Percentiles rank a stretch among this genome's conserved stretches.
Evolutionary conservation across 306 rosid genomes (phyloP).

Genomic region (Lupinus albus): DNA sequence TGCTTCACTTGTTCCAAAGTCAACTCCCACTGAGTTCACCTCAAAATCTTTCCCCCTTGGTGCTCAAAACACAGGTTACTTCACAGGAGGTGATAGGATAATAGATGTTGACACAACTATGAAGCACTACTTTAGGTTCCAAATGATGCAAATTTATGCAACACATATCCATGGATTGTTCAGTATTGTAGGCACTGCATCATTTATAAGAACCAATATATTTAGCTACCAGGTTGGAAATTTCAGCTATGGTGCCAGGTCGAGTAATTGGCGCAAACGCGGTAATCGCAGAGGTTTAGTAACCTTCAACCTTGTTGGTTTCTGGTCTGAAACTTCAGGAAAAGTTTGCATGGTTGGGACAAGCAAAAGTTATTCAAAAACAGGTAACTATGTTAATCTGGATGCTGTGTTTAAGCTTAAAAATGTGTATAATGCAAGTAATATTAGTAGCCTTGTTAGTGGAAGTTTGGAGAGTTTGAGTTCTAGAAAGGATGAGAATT

Average conservation of each 20-base stretch:
- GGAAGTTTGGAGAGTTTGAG: constrained; percentile 60
- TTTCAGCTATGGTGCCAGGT: background rate
- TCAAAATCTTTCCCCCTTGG: background rate
- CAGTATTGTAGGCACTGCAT: constrained; percentile 24
- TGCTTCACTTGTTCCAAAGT: constrained; percentile 42
- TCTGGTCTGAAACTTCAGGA: constrained; percentile 50
- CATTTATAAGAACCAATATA: background rate
- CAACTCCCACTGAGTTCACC: background rate
- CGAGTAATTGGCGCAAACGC: background rate
- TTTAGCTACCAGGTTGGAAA: constrained; percentile 21
- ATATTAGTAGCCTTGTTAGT: constrained; percentile 38
- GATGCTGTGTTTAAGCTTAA: constrained; percentile 50
- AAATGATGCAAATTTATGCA: background rate
- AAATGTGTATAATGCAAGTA: constrained; percentile 37
- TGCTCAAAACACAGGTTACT: constrained; percentile 27
- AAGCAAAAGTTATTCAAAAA: constrained; percentile 2
- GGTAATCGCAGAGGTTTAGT: background rate
- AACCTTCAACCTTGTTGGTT: constrained; percentile 43
- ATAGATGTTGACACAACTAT: constrained; percentile 1
- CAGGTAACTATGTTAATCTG: background rate
- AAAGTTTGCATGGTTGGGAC: constrained; percentile 56
- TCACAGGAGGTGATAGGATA: constrained; percentile 18
- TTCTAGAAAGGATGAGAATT: constrained; percentile 14
- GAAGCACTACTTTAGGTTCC: background rate
- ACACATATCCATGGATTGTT: constrained; percentile 40